These are phyloP conservation scores for Eucalyptus regnans DNA, from an alignment of 345 rosid species.

Conservation along the genomic window DNA sequence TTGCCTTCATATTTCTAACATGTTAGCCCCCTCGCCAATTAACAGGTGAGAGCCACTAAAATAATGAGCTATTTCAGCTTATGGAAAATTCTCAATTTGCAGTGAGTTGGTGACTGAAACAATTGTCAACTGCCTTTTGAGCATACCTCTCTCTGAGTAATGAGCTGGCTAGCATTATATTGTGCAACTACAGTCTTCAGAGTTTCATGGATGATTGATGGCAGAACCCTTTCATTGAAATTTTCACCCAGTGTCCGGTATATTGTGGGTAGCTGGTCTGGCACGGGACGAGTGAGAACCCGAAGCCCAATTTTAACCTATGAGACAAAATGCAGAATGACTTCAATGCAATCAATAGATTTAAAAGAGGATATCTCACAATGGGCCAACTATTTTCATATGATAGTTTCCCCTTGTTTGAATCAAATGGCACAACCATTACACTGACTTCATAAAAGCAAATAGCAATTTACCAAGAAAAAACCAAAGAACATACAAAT, in stretches of 20 bases:
- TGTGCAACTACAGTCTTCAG: constrained; percentile 92
- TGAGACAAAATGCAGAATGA: neutral
- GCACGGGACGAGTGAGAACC: constrained; percentile 83
- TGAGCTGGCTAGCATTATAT: constrained; percentile 93
- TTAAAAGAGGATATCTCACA: neutral
- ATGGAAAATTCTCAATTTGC: neutral
- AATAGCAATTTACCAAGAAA: neutral
- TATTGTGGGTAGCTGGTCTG: constrained; percentile 58
- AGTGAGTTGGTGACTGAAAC: neutral
- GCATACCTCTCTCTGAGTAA: constrained; percentile 86
- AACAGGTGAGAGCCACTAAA: neutral
- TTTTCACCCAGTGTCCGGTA: constrained; percentile 81
- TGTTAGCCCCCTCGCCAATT: neutral
- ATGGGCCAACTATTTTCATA: neutral
- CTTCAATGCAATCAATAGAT: neutral
- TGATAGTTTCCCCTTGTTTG: neutral
- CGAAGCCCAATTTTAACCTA: constrained; percentile 94
- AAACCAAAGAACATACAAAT: neutral
- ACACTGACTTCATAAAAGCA: neutral
- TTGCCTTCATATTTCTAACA: neutral
- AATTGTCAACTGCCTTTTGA: neutral
- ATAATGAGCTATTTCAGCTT: neutral
- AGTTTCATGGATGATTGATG: constrained; percentile 90
- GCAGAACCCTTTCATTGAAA: constrained; percentile 79
- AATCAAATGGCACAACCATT: neutral